phyloP scores from a whole-genome alignment of 352 stramenopile species.

The Pythium grandisporangium region DNA sequence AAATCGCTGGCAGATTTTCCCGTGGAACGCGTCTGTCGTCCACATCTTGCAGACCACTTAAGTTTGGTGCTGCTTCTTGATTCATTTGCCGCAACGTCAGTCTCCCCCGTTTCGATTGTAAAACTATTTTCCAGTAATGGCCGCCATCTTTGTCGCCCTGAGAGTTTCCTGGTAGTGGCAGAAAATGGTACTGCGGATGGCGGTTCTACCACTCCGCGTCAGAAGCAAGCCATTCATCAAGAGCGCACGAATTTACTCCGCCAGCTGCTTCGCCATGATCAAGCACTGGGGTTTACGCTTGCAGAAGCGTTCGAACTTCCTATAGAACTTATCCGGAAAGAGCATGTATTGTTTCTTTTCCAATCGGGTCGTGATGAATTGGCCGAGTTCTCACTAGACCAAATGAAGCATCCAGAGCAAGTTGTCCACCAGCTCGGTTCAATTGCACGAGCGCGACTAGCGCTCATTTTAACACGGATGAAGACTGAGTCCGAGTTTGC shows the following conservation, averaged over 20 bases:
- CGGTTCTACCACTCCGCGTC: too few relatives aligned
- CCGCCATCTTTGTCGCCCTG: slow-evolving; percentile 36
- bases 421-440: slow-evolving; percentile 45
- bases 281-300: slow-evolving; percentile 48
- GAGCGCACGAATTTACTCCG: slow-evolving; percentile 63
- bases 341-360: slow-evolving; percentile 77
- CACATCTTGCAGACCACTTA: slow-evolving; percentile 45
- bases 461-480: slow-evolving; percentile 71
- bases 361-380: slow-evolving; percentile 58
- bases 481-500: slow-evolving; percentile 64
- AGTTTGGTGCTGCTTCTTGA: slow-evolving; percentile 74
- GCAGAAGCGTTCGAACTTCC: slow-evolving; percentile 65
- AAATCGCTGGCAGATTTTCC: slow-evolving; percentile 29
- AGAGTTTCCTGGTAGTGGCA: slow-evolving; percentile 32
- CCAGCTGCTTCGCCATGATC: slow-evolving; percentile 58
- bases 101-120: slow-evolving; percentile 62
- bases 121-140: slow-evolving; percentile 49
- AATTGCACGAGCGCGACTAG: slow-evolving; percentile 59
- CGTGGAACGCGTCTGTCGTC: slow-evolving; percentile 21
- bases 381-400: slow-evolving; percentile 64
- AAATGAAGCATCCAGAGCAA: slow-evolving; percentile 56
- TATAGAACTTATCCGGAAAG: slow-evolving; percentile 68
- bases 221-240: slow-evolving; percentile 21
- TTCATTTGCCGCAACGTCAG: slow-evolving; percentile 61
- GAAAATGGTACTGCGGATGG: background rate